Conservation (phyloP, 2,329 filamentous ascomycete genomes). For the Epichloe typhina region DNA sequence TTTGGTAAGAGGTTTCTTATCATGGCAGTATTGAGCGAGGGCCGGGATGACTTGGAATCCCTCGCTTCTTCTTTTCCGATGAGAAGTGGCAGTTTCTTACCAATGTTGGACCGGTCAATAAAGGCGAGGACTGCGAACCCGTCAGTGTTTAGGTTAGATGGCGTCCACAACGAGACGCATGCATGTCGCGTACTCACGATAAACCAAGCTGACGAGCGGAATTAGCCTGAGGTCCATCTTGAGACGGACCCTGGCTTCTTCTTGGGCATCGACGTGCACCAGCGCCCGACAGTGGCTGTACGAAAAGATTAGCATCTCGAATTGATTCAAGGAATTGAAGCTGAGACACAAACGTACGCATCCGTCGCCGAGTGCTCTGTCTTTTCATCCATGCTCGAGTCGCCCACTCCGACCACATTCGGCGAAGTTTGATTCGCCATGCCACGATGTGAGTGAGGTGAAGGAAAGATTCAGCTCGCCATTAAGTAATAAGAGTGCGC, state of each 20-base stretch:
- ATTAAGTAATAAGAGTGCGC: too few relatives aligned
- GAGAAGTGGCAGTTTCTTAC: conserved; percentile 20
- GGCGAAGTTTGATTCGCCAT: too few relatives aligned
- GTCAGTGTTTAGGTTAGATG: not conserved
- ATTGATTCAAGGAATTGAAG: too few relatives aligned
- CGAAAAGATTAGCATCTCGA: too few relatives aligned
- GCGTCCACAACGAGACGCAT: not conserved
- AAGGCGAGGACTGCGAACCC: conserved; percentile 24
- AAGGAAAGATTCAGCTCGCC: not conserved
- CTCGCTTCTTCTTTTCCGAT: not conserved
- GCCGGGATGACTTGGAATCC: not conserved
- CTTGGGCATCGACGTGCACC: conserved; percentile 32
- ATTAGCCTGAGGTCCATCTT: conserved; percentile 55
- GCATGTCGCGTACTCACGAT: conserved; percentile 24
- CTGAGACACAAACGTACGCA: not conserved
- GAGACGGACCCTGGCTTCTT: conserved; percentile 40
- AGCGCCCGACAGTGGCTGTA: too few relatives aligned
- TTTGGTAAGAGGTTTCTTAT: not conserved
- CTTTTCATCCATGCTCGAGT: not conserved
- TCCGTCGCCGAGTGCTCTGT: not conserved
- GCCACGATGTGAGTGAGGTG: too few relatives aligned
- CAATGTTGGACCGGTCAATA: conserved; percentile 55
- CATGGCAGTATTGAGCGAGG: not conserved
- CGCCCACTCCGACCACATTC: not conserved
- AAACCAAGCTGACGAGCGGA: conserved; percentile 50